A percentile compares a stretch with the other conserved stretches of the same genome.
Evolutionary conservation across 106 monocot genomes (phyloP).

Genomic region (Dioscorea dumetorum): DNA sequence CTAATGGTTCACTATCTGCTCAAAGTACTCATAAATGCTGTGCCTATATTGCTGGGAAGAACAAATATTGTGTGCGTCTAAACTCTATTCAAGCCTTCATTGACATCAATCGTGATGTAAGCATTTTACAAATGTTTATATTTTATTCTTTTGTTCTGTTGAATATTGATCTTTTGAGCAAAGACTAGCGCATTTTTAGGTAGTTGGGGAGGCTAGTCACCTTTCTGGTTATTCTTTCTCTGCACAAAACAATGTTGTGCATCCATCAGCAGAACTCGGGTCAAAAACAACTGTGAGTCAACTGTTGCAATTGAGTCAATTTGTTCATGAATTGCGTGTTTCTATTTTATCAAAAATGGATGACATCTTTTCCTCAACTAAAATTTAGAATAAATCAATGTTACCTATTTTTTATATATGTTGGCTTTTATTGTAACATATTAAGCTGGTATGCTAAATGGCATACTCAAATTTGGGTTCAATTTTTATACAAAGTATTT

Average conservation of each 20-base stretch:
- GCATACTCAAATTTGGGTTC: too few relatives aligned
- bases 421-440: too few relatives aligned
- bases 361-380: too few relatives aligned
- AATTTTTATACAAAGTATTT: too few relatives aligned
- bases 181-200: conserved; percentile 28
- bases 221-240: conserved; percentile 96
- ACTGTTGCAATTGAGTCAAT: background rate
- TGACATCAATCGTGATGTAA: conserved; percentile 98
- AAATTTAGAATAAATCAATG: too few relatives aligned
- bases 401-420: too few relatives aligned
- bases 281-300: conserved; percentile 90
- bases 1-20: conserved; percentile 21
- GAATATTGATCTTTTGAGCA: background rate
- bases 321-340: background rate
- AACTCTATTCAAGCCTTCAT: conserved; percentile 87
- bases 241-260: conserved; percentile 87
- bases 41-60: conserved; percentile 85
- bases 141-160: background rate
- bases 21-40: conserved; percentile 80
- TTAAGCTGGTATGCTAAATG: too few relatives aligned
- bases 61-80: conserved; percentile 82
- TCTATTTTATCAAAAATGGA: background rate
- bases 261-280: conserved; percentile 78
- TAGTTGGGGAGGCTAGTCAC: conserved; percentile 87
- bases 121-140: conserved; percentile 5